phyloP scores from a whole-genome alignment of 2,329 filamentous ascomycete genomes.

The Lasiodiplodia theobromae region DNA sequence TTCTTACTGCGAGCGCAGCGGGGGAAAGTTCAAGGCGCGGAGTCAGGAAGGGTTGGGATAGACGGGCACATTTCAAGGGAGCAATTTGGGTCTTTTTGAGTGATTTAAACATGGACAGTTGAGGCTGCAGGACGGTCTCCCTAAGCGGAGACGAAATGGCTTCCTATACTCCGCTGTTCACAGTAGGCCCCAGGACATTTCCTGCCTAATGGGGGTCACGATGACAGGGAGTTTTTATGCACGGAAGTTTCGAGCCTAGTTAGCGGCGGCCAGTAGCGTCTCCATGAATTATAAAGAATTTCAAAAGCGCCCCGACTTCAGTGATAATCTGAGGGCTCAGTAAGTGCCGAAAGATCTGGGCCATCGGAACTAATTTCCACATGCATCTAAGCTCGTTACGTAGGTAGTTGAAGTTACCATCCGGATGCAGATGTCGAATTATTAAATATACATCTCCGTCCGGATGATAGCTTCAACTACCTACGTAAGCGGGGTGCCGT shows the following conservation, averaged over 20 bases:
- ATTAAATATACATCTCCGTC: no score
- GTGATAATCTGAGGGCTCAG: neutral
- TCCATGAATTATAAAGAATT: conserved; percentile 17
- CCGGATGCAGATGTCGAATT: no score
- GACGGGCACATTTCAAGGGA: conserved; percentile 11
- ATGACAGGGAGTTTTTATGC: neutral
- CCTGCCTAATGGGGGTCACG: neutral
- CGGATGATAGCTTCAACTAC: no score
- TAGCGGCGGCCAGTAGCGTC: neutral
- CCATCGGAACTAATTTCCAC: no score
- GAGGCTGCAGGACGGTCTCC: conserved; percentile 25
- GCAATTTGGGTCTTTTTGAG: conserved; percentile 1
- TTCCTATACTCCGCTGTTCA: neutral
- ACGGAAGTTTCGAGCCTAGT: conserved; percentile 7
- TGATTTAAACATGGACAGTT: conserved; percentile 1
- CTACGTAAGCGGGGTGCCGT: no score
- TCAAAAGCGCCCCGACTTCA: neutral
- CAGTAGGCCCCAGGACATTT: neutral
- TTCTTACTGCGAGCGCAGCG: neutral
- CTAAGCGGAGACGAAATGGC: conserved; percentile 1
- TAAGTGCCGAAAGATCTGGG: no score
- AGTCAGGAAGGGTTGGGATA: neutral
- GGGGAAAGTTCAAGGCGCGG: neutral
- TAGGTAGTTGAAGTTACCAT: no score
- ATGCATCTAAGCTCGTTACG: no score